A percentile compares a stretch with the other conserved stretches of the same genome.
These are phyloP conservation scores for Chloris gayana DNA, from an alignment of 176 grass and related monocot species.

Conservation along the genomic window DNA sequence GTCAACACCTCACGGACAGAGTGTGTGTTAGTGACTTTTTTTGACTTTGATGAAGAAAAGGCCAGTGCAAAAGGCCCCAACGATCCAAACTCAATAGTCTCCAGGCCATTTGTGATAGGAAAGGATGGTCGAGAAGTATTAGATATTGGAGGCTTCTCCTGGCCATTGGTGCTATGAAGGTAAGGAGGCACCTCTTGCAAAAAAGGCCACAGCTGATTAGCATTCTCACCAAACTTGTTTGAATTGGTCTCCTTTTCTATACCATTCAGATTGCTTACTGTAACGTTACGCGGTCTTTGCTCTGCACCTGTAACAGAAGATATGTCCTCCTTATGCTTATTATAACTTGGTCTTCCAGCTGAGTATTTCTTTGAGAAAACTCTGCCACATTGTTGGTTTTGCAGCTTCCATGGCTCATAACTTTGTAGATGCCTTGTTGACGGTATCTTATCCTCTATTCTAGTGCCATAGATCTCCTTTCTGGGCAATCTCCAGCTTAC, in stretches of 20 bases:
- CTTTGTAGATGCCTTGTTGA: conserved; percentile 1
- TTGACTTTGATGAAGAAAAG: too few relatives aligned
- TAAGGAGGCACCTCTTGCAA: background rate
- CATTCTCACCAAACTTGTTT: conserved; percentile 9
- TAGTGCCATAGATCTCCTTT: conserved; percentile 12
- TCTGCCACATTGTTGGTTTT: conserved; percentile 17
- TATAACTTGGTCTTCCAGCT: conserved; percentile 25
- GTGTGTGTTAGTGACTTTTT: conserved; percentile 10
- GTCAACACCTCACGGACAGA: background rate
- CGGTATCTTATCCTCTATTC: conserved; percentile 12
- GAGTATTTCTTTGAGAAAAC: conserved; percentile 32
- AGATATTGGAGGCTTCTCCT: conserved; percentile 9
- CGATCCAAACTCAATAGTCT: conserved; percentile 61
- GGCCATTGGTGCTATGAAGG: background rate
- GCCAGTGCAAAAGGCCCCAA: conserved; percentile 60
- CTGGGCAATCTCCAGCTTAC: conserved; percentile 2
- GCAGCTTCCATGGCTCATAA: conserved; percentile 21
- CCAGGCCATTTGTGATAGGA: conserved; percentile 11
- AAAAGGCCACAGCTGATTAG: background rate
- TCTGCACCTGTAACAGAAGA: conserved; percentile 21
- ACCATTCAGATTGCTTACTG: conserved; percentile 10
- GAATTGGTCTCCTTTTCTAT: background rate
- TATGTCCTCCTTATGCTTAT: background rate
- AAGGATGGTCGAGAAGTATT: background rate
- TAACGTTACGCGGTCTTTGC: background rate